phyloP scores from a whole-genome alignment of 2,329 filamentous ascomycete genomes.

The Xylariomycetidae sp. region DNA sequence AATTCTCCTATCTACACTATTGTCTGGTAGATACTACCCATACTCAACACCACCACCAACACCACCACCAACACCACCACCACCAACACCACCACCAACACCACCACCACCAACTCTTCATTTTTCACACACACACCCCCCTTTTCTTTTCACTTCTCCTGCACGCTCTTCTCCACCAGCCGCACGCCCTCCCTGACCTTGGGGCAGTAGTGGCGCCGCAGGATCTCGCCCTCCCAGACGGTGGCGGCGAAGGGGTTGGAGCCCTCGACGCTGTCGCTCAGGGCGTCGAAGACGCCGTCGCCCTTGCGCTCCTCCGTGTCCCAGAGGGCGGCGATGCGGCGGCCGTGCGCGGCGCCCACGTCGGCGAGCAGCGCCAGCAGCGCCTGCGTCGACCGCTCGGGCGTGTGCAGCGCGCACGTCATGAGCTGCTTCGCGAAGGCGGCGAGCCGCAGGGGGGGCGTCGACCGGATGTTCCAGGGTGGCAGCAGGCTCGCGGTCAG shows the following conservation, averaged over 20 bases:
- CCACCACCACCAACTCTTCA: neutral
- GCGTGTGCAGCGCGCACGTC: slow-evolving; percentile 75
- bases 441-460: slow-evolving; percentile 80
- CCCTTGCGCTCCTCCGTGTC: slow-evolving; percentile 90
- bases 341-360: slow-evolving; percentile 74
- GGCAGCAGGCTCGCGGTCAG: slow-evolving; percentile 79
- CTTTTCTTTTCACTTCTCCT: slow-evolving; percentile 9
- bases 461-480: slow-evolving; percentile 63
- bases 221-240: slow-evolving; percentile 87
- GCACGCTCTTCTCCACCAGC: slow-evolving; percentile 63
- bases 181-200: slow-evolving; percentile 73
- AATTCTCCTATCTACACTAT: too few species aligned
- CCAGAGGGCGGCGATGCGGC: slow-evolving; percentile 83
- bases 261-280: slow-evolving; percentile 69
- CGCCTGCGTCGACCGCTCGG: slow-evolving; percentile 83
- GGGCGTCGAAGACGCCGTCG: slow-evolving; percentile 78
- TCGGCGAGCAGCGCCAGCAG: slow-evolving; percentile 73
- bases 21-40: too few species aligned
- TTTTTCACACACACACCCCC: neutral
- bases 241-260: slow-evolving; percentile 89
- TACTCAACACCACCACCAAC: neutral
- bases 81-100: neutral
- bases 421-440: slow-evolving; percentile 91
- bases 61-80: neutral
- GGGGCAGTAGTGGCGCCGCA: slow-evolving; percentile 82